Evolutionary conservation across 768 basidiomycete species (phyloP).

Genomic region (Hypholoma fasciculare): DNA sequence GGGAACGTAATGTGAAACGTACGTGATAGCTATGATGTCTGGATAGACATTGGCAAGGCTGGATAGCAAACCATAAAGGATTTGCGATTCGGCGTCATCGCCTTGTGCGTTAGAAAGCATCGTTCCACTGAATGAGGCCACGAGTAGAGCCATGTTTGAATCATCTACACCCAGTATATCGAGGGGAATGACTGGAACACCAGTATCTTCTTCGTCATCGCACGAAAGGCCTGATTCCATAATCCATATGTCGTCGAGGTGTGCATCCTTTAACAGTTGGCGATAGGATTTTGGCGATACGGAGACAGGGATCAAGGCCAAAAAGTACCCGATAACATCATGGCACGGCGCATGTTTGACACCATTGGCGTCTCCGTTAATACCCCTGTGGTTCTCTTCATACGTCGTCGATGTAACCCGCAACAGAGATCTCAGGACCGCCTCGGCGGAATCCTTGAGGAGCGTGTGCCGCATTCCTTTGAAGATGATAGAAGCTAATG

Average conservation of each 20-base stretch:
- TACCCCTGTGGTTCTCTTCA: slow-evolving; percentile 15
- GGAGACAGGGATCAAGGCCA: slow-evolving; percentile 74
- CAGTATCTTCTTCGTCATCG: slow-evolving; percentile 39
- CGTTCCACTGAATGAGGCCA: slow-evolving; percentile 72
- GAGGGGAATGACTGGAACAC: slow-evolving; percentile 54
- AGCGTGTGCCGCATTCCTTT: slow-evolving; percentile 77
- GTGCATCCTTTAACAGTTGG: slow-evolving; percentile 62
- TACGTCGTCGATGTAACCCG: slow-evolving; percentile 54
- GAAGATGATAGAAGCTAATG: slow-evolving; percentile 80
- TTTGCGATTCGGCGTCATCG: slow-evolving; percentile 80
- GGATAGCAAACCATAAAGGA: slow-evolving; percentile 74
- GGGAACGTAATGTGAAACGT: slow-evolving; percentile 33
- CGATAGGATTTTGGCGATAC: slow-evolving; percentile 56
- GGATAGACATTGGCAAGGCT: slow-evolving; percentile 70
- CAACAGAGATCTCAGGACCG: slow-evolving; percentile 62
- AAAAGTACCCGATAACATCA: slow-evolving; percentile 75
- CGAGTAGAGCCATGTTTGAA: slow-evolving; percentile 63
- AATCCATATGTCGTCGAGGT: slow-evolving; percentile 47
- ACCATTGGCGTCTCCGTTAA: slow-evolving; percentile 32
- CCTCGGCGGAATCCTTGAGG: slow-evolving; percentile 61
- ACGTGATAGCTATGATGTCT: slow-evolving; percentile 73
- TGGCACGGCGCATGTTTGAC: slow-evolving; percentile 45
- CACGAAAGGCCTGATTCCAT: slow-evolving; percentile 38
- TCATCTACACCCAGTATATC: slow-evolving; percentile 65
- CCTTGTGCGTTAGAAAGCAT: slow-evolving; percentile 76